phyloP scores from a whole-genome alignment of 208 protist species.

The Acanthamoeba culbertsoni region DNA sequence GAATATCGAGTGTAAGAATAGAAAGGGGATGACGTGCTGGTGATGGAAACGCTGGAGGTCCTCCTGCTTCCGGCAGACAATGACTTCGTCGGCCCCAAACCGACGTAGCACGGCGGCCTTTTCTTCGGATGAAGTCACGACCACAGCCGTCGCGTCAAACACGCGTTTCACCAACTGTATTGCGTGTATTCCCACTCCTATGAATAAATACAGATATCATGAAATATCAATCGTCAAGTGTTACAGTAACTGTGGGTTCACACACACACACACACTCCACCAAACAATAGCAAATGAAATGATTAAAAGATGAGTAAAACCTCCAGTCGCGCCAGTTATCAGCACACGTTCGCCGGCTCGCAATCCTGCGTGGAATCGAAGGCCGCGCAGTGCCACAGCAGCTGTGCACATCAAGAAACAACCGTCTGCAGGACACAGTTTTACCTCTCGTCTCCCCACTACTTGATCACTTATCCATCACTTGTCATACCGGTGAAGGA shows the following conservation, averaged over 20 bases:
- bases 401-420: constrained; percentile 39
- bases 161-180: neutral
- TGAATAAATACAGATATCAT: neutral
- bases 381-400: neutral
- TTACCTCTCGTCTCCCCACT: neutral
- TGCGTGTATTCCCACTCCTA: neutral
- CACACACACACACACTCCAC: neutral
- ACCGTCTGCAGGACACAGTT: neutral
- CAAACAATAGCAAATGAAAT: neutral
- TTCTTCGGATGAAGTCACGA: neutral
- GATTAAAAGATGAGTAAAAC: neutral
- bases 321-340: neutral
- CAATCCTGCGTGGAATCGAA: neutral
- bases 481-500: neutral
- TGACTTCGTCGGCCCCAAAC: neutral
- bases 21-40: neutral
- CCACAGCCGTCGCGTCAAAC: neutral
- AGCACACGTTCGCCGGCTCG: neutral
- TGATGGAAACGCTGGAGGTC: constrained; percentile 24
- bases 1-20: neutral
- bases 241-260: too few species aligned
- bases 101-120: neutral
- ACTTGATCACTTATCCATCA: neutral
- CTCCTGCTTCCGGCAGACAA: neutral
- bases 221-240: neutral